Base-by-base conservation (phyloP, 345 rosid species). In the Salix caprea region DNA sequence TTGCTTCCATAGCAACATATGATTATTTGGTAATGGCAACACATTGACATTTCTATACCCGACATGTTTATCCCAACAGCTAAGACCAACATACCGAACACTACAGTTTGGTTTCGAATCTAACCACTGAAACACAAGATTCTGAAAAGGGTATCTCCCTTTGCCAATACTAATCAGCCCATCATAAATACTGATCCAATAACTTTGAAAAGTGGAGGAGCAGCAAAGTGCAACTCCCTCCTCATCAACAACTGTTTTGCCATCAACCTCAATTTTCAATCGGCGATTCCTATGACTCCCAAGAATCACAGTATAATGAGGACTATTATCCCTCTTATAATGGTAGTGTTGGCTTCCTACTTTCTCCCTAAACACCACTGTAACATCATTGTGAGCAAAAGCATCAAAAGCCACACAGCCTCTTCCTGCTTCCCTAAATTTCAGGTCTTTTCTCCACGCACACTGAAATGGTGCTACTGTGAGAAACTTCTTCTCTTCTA, bases 401-500 rank as follows among this genome's bases (percentile, higher is more conserved):
- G 99, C 99, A 77, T 96, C 98, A 77, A 96, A 96, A 48, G 95
- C 93, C 66, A 92, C 93, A 71, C 99, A 96, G 7, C 99, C 99
- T 83, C 99, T 87, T 60, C 98, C 99, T 0, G 97, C 90, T 82
- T 94, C 95, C 72, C 80, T 85, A 80, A 94, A 96, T 83, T 89
- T 96, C 79, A 96, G 85, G 86, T 94, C 98, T 66, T 94, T 86
- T 67, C 94, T 90, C 98, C 99, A 96, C 67, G 97, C 98, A 85
- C 99, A 96, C 90, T 90, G 97, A 76, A 96, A 96, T 23, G 99
- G 98, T 70, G 97, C 97, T n/a, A 96, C 99, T 0, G 95, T 94
- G 67, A 94, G 86, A 74, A 87, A 90, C 79, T 87, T 91, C 67
- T 81, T 90, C 88, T 52, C 87, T 70, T 82, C 89, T 67, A 81